phyloP scores from a whole-genome alignment of 768 basidiomycete species.

The Hemileccinum rubropunctum region DNA sequence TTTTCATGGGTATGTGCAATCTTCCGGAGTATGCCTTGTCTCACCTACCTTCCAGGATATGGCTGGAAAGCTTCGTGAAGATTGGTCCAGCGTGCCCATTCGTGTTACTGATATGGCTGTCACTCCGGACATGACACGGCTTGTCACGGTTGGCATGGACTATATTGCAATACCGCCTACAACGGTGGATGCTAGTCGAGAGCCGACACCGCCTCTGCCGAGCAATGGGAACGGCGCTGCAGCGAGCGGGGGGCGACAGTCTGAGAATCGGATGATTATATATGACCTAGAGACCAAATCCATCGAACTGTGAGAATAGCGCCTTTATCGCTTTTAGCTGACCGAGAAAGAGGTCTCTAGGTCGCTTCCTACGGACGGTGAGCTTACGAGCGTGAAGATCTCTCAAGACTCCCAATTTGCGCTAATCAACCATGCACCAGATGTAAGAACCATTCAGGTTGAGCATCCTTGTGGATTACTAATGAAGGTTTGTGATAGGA shows the following conservation, averaged over 20 bases:
- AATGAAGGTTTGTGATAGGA: slow-evolving; percentile 53
- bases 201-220: slow-evolving; percentile 32
- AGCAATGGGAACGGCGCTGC: slow-evolving; percentile 33
- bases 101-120: slow-evolving; percentile 86
- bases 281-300: slow-evolving; percentile 72
- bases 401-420: slow-evolving; percentile 85
- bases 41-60: slow-evolving; percentile 50
- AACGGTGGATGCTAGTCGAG: slow-evolving; percentile 25
- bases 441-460: slow-evolving; percentile 50
- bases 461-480: slow-evolving; percentile 1
- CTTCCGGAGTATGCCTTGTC: background rate
- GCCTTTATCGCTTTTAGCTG: slow-evolving; percentile 7
- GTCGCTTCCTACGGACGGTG: slow-evolving; percentile 66
- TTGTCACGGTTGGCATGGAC: slow-evolving; percentile 83
- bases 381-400: slow-evolving; percentile 85
- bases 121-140: slow-evolving; percentile 76
- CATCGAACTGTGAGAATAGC: slow-evolving; percentile 57
- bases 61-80: slow-evolving; percentile 67
- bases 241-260: slow-evolving; percentile 35
- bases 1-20: slow-evolving; percentile 69
- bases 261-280: slow-evolving; percentile 67
- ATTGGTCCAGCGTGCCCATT: slow-evolving; percentile 68
- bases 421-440: slow-evolving; percentile 82
- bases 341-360: slow-evolving; percentile 34
- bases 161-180: slow-evolving; percentile 29